Percentiles rank a stretch among this genome's conserved stretches.
Evolutionary conservation across 805 yeast species (phyloP).

Genomic region (Spathaspora sp.): DNA sequence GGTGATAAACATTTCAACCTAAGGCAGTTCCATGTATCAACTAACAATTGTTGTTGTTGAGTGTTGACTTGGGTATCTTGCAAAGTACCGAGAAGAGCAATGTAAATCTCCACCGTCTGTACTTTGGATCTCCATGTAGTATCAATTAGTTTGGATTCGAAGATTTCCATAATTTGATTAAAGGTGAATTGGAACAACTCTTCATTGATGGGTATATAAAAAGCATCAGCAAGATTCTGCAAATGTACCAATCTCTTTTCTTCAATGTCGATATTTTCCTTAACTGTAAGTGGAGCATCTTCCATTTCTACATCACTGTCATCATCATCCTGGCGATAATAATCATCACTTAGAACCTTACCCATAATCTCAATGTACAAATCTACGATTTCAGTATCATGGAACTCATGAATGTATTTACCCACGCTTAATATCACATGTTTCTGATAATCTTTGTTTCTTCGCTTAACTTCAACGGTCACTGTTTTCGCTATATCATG

Average conservation of each 20-base stretch:
- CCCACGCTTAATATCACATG: constrained; percentile 54
- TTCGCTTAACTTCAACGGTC: constrained; percentile 59
- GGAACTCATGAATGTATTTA: constrained; percentile 39
- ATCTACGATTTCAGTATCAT: constrained; percentile 28
- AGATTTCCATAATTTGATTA: constrained; percentile 18
- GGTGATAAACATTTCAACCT: constrained; percentile 27
- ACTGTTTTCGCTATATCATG: constrained; percentile 43
- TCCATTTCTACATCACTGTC: constrained; percentile 17
- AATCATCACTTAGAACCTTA: constrained; percentile 34
- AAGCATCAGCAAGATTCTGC: constrained; percentile 31
- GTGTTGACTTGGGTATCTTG: constrained; percentile 7
- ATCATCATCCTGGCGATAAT: constrained; percentile 34
- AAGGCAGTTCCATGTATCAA: constrained; percentile 18
- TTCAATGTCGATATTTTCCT: constrained; percentile 44
- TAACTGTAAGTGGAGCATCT: constrained; percentile 28
- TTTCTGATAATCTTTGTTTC: constrained; percentile 60
- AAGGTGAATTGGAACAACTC: constrained; percentile 25
- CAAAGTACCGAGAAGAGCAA: constrained; percentile 11
- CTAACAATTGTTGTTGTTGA: constrained; percentile 15
- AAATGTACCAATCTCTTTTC: constrained; percentile 41
- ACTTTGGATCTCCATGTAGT: constrained; percentile 63
- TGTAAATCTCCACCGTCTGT: constrained; percentile 41
- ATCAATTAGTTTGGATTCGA: constrained; percentile 22
- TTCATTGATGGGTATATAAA: constrained; percentile 9
- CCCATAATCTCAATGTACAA: constrained; percentile 35